Conservation (phyloP, 345 rosid species). For the Arabis hirsuta region DNA sequence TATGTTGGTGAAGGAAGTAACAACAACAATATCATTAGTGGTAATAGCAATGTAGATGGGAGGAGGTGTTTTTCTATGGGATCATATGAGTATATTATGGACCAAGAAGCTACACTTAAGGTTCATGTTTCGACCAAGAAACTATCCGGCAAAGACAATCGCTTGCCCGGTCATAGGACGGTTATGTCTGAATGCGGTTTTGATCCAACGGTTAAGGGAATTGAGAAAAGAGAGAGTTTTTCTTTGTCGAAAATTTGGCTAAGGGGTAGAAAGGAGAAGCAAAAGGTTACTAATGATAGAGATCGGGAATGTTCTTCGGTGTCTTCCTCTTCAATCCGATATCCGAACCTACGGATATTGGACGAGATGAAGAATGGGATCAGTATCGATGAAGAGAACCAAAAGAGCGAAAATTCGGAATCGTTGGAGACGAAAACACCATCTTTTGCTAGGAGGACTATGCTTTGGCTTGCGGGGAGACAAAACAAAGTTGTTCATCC, state of each 20-base stretch:
- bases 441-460: constrained; percentile 86
- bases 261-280: constrained; percentile 68
- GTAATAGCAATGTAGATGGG: constrained; percentile 58
- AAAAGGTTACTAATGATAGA: constrained; percentile 18
- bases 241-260: constrained; percentile 89
- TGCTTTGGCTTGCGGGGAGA: constrained; percentile 82
- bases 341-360: background rate
- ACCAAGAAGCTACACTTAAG: constrained; percentile 54
- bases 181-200: constrained; percentile 28
- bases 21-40: constrained; percentile 47
- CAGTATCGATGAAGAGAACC: constrained; percentile 26
- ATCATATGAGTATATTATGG: constrained; percentile 64
- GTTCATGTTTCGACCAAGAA: constrained; percentile 49
- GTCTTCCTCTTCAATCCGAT: constrained; percentile 47
- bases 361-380: constrained; percentile 47
- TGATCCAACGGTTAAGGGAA: constrained; percentile 36
- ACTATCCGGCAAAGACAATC: constrained; percentile 17
- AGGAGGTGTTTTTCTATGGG: constrained; percentile 62
- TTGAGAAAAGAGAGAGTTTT: constrained; percentile 74
- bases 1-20: constrained; percentile 46
- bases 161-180: constrained; percentile 8
- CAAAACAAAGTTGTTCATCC: constrained; percentile 86
- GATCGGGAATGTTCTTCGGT: constrained; percentile 32
- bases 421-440: constrained; percentile 60
- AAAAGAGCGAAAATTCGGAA: constrained; percentile 31